Base-by-base conservation (phyloP, 805 yeast genomes). In the Candida sakaeoensis region DNA sequence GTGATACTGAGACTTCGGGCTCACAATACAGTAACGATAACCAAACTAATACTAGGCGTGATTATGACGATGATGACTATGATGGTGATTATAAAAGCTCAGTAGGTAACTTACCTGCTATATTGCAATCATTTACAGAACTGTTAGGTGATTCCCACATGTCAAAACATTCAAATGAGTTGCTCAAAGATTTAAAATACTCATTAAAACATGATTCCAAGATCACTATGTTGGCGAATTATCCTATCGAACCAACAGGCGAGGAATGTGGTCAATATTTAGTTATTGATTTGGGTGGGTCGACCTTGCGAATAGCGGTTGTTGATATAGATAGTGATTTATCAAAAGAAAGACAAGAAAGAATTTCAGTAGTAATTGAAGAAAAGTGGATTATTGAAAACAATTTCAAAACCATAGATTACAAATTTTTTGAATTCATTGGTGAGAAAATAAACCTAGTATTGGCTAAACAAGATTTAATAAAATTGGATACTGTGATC, bases 221-320 rank as follows among this genome's bases (percentile, higher is more conserved):
- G 14, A 52, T 67, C 37, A 48, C 65, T 32, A 68, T 68, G 74
- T 56, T 68, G 24, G 70, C 74, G 23, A 65, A 63, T 47, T 60
- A 51, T 46, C 58, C 61, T 42, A 64, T 67, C 28, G 43, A 44
- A 26, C 71, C 72, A 23, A 56, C 67, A 2, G 74, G 74, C 5
- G 33, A 50, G 30, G 61, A 63, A 44, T 37, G 39, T 31, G 73
- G 72, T 19, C 56, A 65, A 28, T 74, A 43, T 56, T 62, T 69
- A 52, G 74, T 62, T 15, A 58, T 77, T n/a, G 83, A 77, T 45
- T 55, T 77, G 36, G 83, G 83, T 4, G 83, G 83, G 2, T 70
- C 77, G 1, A 77, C 81, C 1, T 53, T 77, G 15, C 59, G 80
- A 24, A 57, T 71, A 3, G 63, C 72, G 2, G 63, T 67, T 23